Evolutionary conservation across 2,329 filamentous ascomycete species (phyloP), one percentile per base, ranked within the genome.

Genomic region (Tolypocladium paradoxum): DNA sequence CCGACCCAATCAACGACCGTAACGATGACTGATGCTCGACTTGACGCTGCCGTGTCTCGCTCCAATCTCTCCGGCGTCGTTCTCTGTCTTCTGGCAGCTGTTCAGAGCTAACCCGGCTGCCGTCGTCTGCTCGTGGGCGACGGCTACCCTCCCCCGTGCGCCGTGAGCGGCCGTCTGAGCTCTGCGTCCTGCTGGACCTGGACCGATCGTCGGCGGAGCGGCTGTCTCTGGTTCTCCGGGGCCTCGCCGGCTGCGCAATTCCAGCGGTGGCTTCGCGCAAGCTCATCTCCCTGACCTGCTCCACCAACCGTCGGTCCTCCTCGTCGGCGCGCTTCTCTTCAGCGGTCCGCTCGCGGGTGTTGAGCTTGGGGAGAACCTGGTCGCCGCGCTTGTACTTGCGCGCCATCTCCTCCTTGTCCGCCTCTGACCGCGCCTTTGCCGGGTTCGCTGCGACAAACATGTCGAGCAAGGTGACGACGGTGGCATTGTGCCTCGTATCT

Each of bases 1-100:
- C 88, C 5, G 85, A 81, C 63, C 88, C 91, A 55, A 97, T 83
- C 55, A 97, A 72, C 11, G 88, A 95, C 51, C 91, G 77, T 58
- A 97, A 73, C 54, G 90, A 96, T 0, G 90, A 86, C 71, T 97
- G 92, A 64, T 96, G 92, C 64, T 93, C 90, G 48, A 96, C 77
- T 51, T 84, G 85, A 49, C 87, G 69, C 52, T 73, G 73, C 29
- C 71, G 69, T 35, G 73, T 76, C 52, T 75, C 74, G 58, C 76
- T 76, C 40, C 69, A 70, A 53, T 71, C 65, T 58, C 58, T 69
- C 61, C 46, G 58, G 46, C 59, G 60, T 8, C 63, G 58, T n/a
- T 64, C 56, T 22, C 69, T 64, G 29, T 62, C 61, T 14, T 70
- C 72, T 2, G 68, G 60, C 29, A 73, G 62, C 56, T 71, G 68